Base-by-base conservation (phyloP, 2,329 filamentous ascomycete genomes). In the Fusarium nurragi region DNA sequence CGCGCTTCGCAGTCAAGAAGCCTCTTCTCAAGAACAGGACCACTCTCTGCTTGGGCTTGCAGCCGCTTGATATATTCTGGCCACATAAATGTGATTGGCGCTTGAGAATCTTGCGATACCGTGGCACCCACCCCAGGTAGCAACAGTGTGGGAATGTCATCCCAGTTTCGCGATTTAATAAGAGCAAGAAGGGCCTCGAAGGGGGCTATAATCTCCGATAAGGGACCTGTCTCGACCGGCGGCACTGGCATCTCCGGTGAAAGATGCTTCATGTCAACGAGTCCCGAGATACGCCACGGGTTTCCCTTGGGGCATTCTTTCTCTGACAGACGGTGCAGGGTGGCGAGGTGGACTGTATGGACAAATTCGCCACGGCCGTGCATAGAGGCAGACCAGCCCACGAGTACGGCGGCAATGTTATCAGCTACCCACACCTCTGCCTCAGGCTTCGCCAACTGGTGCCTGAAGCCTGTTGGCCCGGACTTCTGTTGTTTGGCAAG, bases 401-500 rank as follows among this genome's bases (percentile, higher is more conserved):
- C 41, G 9, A 53, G 26, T 10, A 53, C 41, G 32, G 50, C 41
- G n/a, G 50, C 50, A 13, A 47, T 47, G 4, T 39, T 19, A 4
- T 25, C 11, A 21, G 34, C 38, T 8, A 48, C 25, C 50, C 34
- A 48, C 16, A 48, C 25, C 2, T 53, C 41, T 6, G 25, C 50
- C 16, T 2, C 1, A 13, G 41, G 41, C 14, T 47, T 34, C 6
- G 34, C 34, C 5, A 53, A 1, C 9, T 48, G 12, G 21, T 53
- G 50, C 2, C n/a, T 22, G 10, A 53, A 53, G 9, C 32, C 41
- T 14, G 22, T 23, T 16, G 16, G 12, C 14, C 49, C 40, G 7
- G 48, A 44, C 13, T 51, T 38, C 10, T 51, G 28, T n/a, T 23
- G n/a, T 12, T 51, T 44, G 22, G 34, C 41, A 16, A 53, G 50